A percentile compares a stretch with the other conserved stretches of the same genome.
phyloP scores from a whole-genome alignment of 306 rosid species.

The Acacia acuminata region DNA sequence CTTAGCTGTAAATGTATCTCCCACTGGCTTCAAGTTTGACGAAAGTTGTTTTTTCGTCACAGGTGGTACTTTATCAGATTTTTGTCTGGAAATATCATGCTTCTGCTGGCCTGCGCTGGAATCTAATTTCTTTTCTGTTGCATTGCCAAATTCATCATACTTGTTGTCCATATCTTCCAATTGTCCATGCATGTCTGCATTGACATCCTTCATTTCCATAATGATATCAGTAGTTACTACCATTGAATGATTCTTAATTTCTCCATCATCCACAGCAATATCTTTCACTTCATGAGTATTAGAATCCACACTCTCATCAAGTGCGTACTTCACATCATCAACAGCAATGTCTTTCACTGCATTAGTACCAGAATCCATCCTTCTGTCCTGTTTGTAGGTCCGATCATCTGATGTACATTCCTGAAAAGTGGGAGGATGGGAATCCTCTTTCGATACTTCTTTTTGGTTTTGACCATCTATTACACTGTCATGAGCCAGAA shows the following conservation, averaged over 20 bases:
- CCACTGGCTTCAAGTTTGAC: constrained; percentile 40
- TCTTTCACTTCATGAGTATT: constrained; percentile 71
- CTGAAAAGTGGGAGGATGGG: constrained; percentile 70
- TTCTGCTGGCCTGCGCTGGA: constrained; percentile 47
- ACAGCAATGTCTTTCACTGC: constrained; percentile 75
- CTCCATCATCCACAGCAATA: constrained; percentile 80
- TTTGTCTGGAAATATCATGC: constrained; percentile 44
- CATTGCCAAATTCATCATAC: constrained; percentile 47
- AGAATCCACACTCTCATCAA: constrained; percentile 51
- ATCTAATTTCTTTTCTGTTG: constrained; percentile 40
- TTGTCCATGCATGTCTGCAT: constrained; percentile 40
- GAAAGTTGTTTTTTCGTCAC: constrained; percentile 47
- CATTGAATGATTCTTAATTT: constrained; percentile 44
- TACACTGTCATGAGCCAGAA: constrained; percentile 37
- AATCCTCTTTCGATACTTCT: constrained; percentile 73
- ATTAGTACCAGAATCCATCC: constrained; percentile 44
- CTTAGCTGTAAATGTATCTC: constrained; percentile 48
- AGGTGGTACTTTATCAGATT: constrained; percentile 51
- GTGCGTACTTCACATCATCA: constrained; percentile 76
- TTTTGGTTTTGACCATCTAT: constrained; percentile 49
- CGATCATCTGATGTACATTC: constrained; percentile 67
- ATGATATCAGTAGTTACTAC: constrained; percentile 41
- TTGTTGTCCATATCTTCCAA: constrained; percentile 46
- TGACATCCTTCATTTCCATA: constrained; percentile 54
- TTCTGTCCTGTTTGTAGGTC: constrained; percentile 50